Conservation (phyloP, 163 green algal species). For the Botryococcus braunii region DNA sequence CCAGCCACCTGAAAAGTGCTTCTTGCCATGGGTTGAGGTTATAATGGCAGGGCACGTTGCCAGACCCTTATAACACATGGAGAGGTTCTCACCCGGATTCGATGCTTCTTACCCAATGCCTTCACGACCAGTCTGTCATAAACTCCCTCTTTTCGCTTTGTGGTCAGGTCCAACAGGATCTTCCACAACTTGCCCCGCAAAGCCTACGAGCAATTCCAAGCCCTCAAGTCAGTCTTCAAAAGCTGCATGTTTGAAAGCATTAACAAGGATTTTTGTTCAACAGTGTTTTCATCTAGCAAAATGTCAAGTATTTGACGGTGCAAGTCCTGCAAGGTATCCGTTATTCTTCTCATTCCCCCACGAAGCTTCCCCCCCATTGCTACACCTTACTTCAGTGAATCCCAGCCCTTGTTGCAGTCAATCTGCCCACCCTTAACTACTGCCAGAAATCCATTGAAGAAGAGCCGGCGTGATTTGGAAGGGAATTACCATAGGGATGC, state of each 20-base stretch:
- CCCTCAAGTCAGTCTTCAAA: not conserved
- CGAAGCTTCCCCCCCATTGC: too few species aligned
- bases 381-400: too few species aligned
- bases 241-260: not conserved
- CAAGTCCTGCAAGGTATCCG: too few species aligned
- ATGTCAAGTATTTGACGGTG: not conserved
- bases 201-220: conserved; percentile 6
- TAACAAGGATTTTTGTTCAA: not conserved
- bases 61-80: too few species aligned
- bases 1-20: not conserved
- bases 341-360: too few species aligned
- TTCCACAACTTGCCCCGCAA: conserved; percentile 35
- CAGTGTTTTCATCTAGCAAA: not conserved
- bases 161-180: conserved; percentile 25
- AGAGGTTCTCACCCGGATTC: not conserved
- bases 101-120: conserved; percentile 15
- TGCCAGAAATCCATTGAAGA: too few species aligned
- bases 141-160: conserved; percentile 18
- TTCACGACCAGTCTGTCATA: conserved; percentile 33
- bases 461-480: too few species aligned
- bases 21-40: not conserved
- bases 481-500: conserved; percentile 32
- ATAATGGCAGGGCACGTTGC: too few species aligned
- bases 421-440: too few species aligned
- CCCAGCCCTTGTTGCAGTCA: too few species aligned